Conservation (phyloP, 1,139 yeast genomes). For the Yamadazyma sp. region DNA sequence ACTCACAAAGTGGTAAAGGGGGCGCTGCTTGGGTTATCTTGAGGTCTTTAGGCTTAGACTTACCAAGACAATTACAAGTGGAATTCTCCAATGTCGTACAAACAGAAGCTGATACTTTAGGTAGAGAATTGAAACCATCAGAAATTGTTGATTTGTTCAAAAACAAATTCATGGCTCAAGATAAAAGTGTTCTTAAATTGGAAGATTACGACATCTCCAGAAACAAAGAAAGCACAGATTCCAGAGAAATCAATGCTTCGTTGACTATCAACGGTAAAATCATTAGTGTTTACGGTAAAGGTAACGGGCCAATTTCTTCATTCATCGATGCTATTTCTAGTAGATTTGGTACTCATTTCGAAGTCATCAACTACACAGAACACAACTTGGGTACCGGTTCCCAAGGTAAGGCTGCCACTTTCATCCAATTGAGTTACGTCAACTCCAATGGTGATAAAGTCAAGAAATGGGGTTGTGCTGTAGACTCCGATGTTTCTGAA, state of each 20-base stretch:
- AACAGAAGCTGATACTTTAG: conserved; percentile 72
- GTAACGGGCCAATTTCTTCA: conserved; percentile 96
- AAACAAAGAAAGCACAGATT: conserved; percentile 18
- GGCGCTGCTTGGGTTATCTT: conserved; percentile 98
- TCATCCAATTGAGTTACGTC: conserved; percentile 63
- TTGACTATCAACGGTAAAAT: conserved; percentile 48
- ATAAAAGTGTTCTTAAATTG: conserved; percentile 42
- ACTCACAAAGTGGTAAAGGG: conserved; percentile 97
- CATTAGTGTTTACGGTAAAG: conserved; percentile 61
- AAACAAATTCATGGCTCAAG: conserved; percentile 57
- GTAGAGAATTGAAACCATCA: conserved; percentile 76
- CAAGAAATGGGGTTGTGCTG: conserved; percentile 90
- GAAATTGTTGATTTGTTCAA: conserved; percentile 81
- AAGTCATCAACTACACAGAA: conserved; percentile 84
- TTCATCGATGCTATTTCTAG: conserved; percentile 74
- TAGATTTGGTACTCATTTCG: conserved; percentile 56
- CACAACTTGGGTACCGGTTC: conserved; percentile 91
- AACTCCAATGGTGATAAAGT: conserved; percentile 36
- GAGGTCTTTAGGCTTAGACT: conserved; percentile 82
- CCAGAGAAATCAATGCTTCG: conserved; percentile 35
- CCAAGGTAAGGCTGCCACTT: conserved; percentile 85
- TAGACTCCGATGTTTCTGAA: conserved; percentile 88
- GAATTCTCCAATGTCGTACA: conserved; percentile 87
- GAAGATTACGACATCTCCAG: conserved; percentile 51
- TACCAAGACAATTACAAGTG: conserved; percentile 90